A percentile compares a stretch with the other conserved stretches of the same genome.
Conservation (phyloP, 1,139 yeast species). For the Wickerhamomyces sp. region DNA sequence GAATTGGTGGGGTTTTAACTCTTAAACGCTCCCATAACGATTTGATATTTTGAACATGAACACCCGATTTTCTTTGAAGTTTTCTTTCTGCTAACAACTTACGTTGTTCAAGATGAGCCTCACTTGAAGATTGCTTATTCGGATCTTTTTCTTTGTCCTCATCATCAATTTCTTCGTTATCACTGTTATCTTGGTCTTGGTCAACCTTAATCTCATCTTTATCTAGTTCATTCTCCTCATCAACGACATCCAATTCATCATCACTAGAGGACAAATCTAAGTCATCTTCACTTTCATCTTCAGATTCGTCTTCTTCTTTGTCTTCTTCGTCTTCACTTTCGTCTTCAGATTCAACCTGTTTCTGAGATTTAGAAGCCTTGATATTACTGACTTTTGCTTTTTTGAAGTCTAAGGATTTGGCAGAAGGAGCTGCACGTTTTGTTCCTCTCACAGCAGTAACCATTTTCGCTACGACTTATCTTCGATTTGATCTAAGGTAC, state of each 20-base stretch:
- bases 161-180: slow-evolving; percentile 22
- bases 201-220: slow-evolving; percentile 14
- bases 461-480: slow-evolving; percentile 9
- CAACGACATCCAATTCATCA: slow-evolving; percentile 21
- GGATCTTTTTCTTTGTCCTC: slow-evolving; percentile 22
- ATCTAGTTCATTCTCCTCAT: slow-evolving; percentile 30
- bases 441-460: slow-evolving; percentile 17
- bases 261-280: slow-evolving; percentile 19
- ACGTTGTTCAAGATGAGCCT: slow-evolving; percentile 82
- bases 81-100: slow-evolving; percentile 78
- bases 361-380: slow-evolving; percentile 11
- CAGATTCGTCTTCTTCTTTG: slow-evolving; percentile 12
- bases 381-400: slow-evolving; percentile 13
- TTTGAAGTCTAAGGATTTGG: slow-evolving; percentile 9
- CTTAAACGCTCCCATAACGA: slow-evolving; percentile 88
- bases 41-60: slow-evolving; percentile 81
- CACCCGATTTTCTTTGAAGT: slow-evolving; percentile 80
- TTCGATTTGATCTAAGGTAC: too few relatives aligned
- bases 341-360: background rate
- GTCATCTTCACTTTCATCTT: slow-evolving; percentile 19
- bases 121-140: slow-evolving; percentile 50
- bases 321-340: slow-evolving; percentile 12
- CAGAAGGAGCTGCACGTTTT: slow-evolving; percentile 16
- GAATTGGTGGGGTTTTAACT: slow-evolving; percentile 78
- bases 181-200: slow-evolving; percentile 26